A percentile compares a stretch with the other conserved stretches of the same genome.
Evolutionary conservation across 2,329 filamentous ascomycete genomes (phyloP).

Genomic region (Colletotrichum liaoningense): DNA sequence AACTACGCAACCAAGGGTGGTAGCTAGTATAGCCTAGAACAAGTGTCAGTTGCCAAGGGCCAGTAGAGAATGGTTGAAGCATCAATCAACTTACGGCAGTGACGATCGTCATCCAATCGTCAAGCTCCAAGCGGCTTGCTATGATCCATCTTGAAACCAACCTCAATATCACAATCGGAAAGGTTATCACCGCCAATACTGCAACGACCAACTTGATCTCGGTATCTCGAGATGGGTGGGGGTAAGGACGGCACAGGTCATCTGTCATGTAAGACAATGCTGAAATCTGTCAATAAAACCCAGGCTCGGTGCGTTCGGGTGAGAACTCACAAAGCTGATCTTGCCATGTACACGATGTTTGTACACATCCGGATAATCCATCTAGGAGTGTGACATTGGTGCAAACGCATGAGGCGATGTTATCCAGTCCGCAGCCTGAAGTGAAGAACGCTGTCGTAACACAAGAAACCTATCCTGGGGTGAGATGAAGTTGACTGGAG

Average conservation of each 20-base stretch:
- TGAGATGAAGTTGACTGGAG: background rate
- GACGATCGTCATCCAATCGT: slow-evolving; percentile 24
- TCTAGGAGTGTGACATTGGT: slow-evolving; percentile 25
- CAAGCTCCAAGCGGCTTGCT: slow-evolving; percentile 4
- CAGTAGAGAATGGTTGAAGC: too few species aligned
- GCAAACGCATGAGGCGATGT: slow-evolving; percentile 19
- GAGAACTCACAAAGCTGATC: slow-evolving; percentile 20
- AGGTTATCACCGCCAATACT: slow-evolving; percentile 8
- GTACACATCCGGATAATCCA: slow-evolving; percentile 17
- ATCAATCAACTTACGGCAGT: background rate
- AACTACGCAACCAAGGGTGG: slow-evolving; percentile 12
- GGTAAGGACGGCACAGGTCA: slow-evolving; percentile 18
- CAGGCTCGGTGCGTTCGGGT: rapidly evolving
- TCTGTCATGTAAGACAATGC: slow-evolving; percentile 12
- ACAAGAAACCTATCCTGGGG: background rate
- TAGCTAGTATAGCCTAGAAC: background rate
- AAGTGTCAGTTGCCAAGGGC: background rate
- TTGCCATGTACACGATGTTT: slow-evolving; percentile 7
- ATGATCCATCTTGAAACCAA: background rate
- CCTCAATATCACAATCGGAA: slow-evolving; percentile 20
- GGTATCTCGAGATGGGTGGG: background rate
- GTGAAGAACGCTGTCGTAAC: background rate
- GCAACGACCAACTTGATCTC: slow-evolving; percentile 23
- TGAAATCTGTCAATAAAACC: background rate
- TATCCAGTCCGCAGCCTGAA: slow-evolving; percentile 11